Conservation (phyloP, 192 early-diverging fungal genomes). For the Entophlyctis luteolus region DNA sequence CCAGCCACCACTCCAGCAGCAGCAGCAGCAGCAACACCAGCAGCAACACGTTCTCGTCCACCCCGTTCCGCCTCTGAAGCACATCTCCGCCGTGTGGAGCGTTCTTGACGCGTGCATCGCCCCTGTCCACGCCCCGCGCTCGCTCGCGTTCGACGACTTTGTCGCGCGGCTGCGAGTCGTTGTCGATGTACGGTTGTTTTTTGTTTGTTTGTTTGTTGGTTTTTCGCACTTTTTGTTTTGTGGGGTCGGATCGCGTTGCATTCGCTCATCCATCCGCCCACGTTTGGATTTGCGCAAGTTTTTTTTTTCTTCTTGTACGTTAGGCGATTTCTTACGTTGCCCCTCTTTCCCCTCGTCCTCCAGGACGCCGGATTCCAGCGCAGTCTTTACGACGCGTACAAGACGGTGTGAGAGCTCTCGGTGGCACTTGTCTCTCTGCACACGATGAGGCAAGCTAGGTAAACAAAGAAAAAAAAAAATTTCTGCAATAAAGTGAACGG, state of each 20-base stretch:
- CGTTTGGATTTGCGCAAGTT: not conserved
- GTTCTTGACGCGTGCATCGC: constrained; percentile 7
- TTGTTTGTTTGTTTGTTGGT: too few relatives aligned
- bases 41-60: not conserved
- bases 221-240: too few relatives aligned
- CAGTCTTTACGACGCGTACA: constrained; percentile 15
- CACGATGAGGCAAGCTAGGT: constrained; percentile 14
- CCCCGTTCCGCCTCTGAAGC: not conserved
- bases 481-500: constrained; percentile 31
- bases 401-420: constrained; percentile 10
- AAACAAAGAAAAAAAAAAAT: constrained; percentile 27
- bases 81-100: constrained; percentile 11
- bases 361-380: constrained; percentile 14
- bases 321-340: not conserved
- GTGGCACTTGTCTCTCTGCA: constrained; percentile 2
- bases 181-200: too few relatives aligned
- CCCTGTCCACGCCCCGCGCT: constrained; percentile 4
- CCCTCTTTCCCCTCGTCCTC: not conserved
- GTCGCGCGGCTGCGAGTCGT: not conserved
- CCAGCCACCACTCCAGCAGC: constrained; percentile 20
- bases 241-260: too few relatives aligned
- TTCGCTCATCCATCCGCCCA: too few relatives aligned
- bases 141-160: constrained; percentile 15
- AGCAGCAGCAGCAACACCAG: constrained; percentile 3
- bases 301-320: not conserved